phyloP scores from a whole-genome alignment of 352 stramenopile species.

The Pythium periplocum region DNA sequence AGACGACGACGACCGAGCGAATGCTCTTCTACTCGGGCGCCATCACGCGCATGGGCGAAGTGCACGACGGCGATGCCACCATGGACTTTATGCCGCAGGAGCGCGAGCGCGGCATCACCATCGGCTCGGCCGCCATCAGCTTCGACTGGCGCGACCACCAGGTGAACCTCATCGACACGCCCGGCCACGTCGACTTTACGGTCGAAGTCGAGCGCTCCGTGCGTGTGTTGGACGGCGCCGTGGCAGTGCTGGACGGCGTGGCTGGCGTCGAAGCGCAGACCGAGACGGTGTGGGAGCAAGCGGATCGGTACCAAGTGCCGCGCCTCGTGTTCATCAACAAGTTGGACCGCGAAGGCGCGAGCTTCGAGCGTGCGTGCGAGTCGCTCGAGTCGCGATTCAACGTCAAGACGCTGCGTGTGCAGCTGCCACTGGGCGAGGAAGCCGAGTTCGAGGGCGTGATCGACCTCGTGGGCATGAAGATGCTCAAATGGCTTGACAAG shows the following conservation, averaged over 20 bases:
- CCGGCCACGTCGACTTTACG: conserved; percentile 98
- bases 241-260: conserved; percentile 96
- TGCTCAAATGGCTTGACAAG: conserved; percentile 59
- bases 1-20: conserved; percentile 98
- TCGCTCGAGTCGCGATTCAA: conserved; percentile 56
- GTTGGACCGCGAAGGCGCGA: conserved; percentile 93
- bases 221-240: conserved; percentile 96
- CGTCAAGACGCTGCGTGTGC: conserved; percentile 53
- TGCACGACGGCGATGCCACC: conserved; percentile 71
- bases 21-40: conserved; percentile 97
- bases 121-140: conserved; percentile 95
- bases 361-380: conserved; percentile 88
- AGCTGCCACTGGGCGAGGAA: conserved; percentile 63
- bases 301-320: conserved; percentile 72
- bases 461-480: conserved; percentile 63
- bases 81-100: conserved; percentile 91
- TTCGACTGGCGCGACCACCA: conserved; percentile 93
- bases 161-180: conserved; percentile 98
- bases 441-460: conserved; percentile 57
- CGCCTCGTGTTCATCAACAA: conserved; percentile 98
- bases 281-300: conserved; percentile 83
- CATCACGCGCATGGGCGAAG: conserved; percentile 64
- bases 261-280: conserved; percentile 93
- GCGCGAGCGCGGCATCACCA: conserved; percentile 98
- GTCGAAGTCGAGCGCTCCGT: conserved; percentile 97